A percentile compares a stretch with the other conserved stretches of the same genome.
phyloP scores from a whole-genome alignment of 1,139 yeast genomes.

The Yamadazyma friedrichii region DNA sequence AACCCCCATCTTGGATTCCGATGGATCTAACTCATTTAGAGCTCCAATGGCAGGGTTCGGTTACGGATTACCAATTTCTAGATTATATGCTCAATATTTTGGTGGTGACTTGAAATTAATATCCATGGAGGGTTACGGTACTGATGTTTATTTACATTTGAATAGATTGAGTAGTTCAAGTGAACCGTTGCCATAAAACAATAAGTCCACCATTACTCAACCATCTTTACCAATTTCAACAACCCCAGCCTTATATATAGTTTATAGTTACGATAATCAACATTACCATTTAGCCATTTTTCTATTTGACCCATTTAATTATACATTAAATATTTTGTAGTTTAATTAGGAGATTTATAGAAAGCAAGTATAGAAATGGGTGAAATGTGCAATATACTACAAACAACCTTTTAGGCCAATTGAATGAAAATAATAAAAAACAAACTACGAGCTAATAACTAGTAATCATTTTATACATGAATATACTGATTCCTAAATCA shows the following conservation, averaged over 20 bases:
- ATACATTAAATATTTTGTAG: too few species aligned
- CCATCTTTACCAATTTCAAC: too few species aligned
- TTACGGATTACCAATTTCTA: conserved; percentile 83
- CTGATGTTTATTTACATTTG: conserved; percentile 85
- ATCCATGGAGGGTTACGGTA: conserved; percentile 93
- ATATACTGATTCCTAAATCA: too few species aligned
- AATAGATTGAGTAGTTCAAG: conserved; percentile 52
- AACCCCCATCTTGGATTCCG: conserved; percentile 67
- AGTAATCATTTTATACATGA: neutral
- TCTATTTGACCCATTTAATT: neutral
- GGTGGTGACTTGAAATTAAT: conserved; percentile 88
- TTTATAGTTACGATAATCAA: neutral
- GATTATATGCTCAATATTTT: conserved; percentile 85
- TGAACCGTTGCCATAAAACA: conserved; percentile 33
- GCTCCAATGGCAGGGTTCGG: conserved; percentile 97
- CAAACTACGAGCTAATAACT: neutral
- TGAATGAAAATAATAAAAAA: too few species aligned
- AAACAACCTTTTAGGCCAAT: too few species aligned
- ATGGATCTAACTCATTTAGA: conserved; percentile 57
- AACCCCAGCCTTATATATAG: too few species aligned
- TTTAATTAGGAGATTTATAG: too few species aligned
- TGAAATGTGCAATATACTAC: too few species aligned
- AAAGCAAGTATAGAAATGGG: too few species aligned
- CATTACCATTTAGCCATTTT: neutral
- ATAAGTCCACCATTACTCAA: neutral